These are phyloP conservation scores for Hanseniaspora guilliermondii DNA, from an alignment of 805 yeast species.

Conservation along the genomic window DNA sequence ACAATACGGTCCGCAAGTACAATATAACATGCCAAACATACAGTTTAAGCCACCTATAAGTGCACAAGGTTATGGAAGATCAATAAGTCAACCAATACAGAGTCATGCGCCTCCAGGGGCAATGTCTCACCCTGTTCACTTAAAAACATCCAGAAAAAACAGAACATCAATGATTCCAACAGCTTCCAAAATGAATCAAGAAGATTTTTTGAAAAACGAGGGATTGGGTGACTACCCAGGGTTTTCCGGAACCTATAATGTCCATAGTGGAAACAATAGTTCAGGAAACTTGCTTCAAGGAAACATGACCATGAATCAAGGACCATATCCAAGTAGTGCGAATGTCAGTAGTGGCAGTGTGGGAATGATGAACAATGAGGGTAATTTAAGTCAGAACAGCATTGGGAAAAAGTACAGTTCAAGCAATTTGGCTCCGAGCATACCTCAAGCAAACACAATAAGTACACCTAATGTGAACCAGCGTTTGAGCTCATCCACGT, in stretches of 20 bases:
- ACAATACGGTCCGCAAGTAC: background rate
- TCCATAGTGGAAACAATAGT: background rate
- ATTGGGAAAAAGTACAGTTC: background rate
- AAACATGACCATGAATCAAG: background rate
- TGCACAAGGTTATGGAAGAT: background rate
- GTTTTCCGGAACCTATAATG: background rate
- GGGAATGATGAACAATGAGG: background rate
- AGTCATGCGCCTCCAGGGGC: background rate
- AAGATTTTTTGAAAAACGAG: background rate
- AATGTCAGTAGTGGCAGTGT: background rate
- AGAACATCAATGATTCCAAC: conserved; percentile 23
- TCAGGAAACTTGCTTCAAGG: background rate
- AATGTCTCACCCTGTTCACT: conserved; percentile 16
- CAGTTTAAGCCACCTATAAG: background rate
- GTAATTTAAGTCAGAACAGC: background rate
- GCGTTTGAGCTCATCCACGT: background rate
- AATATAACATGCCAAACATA: background rate
- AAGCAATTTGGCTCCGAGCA: background rate
- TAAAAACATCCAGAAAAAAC: conserved; percentile 27
- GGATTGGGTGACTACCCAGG: conserved; percentile 2
- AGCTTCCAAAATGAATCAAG: conserved; percentile 7
- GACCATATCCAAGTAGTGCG: background rate
- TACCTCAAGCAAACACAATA: background rate
- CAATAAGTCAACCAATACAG: conserved; percentile 3
- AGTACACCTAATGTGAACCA: background rate